Percentiles rank a stretch among this genome's conserved stretches.
Evolutionary conservation across 2,329 filamentous ascomycete species (phyloP).

Genomic region (Scytalidium lignicola): DNA sequence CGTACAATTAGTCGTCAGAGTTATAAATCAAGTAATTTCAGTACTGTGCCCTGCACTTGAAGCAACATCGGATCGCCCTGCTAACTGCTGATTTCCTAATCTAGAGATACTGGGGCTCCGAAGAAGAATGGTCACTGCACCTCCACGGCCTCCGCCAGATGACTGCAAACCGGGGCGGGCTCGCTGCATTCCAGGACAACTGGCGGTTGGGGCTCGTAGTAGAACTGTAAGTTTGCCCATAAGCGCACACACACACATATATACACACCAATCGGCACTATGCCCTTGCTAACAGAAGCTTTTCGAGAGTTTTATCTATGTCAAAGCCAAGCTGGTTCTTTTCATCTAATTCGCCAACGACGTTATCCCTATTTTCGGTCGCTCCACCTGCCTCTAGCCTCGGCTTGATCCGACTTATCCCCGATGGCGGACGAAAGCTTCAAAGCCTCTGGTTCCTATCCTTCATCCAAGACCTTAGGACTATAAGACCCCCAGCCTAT

Average conservation of each 20-base stretch:
- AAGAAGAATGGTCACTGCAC: conserved; percentile 28
- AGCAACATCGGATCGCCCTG: not conserved
- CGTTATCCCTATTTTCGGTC: not conserved
- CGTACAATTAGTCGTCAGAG: no score
- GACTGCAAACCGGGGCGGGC: conserved; percentile 29
- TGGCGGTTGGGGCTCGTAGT: conserved; percentile 23
- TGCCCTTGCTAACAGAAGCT: not conserved
- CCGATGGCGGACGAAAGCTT: not conserved
- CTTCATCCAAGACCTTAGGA: conserved; percentile 1
- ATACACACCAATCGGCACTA: no score
- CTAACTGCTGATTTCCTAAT: not conserved
- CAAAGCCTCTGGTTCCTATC: conserved; percentile 1
- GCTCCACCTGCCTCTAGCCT: not conserved
- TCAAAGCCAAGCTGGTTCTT: conserved; percentile 26
- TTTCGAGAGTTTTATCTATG: conserved; percentile 23
- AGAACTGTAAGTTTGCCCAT: conserved; percentile 20
- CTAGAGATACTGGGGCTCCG: conserved; percentile 30
- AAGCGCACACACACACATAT: not conserved
- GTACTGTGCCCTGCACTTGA: no score
- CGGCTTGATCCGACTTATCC: not conserved
- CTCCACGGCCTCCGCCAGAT: conserved; percentile 27
- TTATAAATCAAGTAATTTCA: no score
- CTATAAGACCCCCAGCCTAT: not conserved
- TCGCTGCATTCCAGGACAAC: conserved; percentile 23
- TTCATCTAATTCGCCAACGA: conserved; percentile 14